Evolutionary conservation across 2,329 filamentous ascomycete genomes (phyloP).

Genomic region (Fusarium lateritium): DNA sequence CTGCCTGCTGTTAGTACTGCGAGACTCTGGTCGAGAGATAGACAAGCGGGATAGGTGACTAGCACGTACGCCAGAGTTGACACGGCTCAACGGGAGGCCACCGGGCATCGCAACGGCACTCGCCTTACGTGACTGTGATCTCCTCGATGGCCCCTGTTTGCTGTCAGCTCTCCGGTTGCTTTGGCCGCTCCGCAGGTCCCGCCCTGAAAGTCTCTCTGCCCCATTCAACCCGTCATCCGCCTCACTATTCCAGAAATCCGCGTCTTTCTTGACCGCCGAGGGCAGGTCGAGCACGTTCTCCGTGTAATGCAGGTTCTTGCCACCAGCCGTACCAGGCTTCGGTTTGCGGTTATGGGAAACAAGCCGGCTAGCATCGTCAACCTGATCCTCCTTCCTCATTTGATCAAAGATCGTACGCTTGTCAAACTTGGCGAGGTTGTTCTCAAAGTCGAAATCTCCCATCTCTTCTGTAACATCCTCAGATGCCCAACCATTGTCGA

Average conservation of each 20-base stretch:
- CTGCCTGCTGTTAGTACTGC: conserved; percentile 55
- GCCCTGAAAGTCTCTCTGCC: conserved; percentile 63
- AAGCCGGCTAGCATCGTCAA: conserved; percentile 91
- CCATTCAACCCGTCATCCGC: conserved; percentile 72
- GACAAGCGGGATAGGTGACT: conserved; percentile 52
- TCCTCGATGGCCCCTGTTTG: conserved; percentile 63
- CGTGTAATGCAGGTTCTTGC: conserved; percentile 91
- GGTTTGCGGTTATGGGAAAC: conserved; percentile 86
- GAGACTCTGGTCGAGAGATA: conserved; percentile 50
- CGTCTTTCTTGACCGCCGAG: conserved; percentile 57
- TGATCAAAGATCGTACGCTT: conserved; percentile 93
- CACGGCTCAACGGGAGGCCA: conserved; percentile 61
- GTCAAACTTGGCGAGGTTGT: conserved; percentile 93
- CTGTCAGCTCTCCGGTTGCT: conserved; percentile 67
- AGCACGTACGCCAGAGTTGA: conserved; percentile 63
- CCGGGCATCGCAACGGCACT: conserved; percentile 57
- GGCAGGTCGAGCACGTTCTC: conserved; percentile 88
- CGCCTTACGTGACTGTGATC: conserved; percentile 72
- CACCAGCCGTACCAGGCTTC: conserved; percentile 79
- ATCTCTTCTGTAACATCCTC: conserved; percentile 96
- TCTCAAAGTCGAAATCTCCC: conserved; percentile 94
- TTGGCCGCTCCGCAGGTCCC: conserved; percentile 66
- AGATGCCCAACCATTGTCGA: conserved; percentile 90
- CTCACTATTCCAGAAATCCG: conserved; percentile 81
- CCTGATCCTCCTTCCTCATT: conserved; percentile 88